Conservation (phyloP, 2,329 filamentous ascomycete genomes). For the Clathrospora elynae region DNA sequence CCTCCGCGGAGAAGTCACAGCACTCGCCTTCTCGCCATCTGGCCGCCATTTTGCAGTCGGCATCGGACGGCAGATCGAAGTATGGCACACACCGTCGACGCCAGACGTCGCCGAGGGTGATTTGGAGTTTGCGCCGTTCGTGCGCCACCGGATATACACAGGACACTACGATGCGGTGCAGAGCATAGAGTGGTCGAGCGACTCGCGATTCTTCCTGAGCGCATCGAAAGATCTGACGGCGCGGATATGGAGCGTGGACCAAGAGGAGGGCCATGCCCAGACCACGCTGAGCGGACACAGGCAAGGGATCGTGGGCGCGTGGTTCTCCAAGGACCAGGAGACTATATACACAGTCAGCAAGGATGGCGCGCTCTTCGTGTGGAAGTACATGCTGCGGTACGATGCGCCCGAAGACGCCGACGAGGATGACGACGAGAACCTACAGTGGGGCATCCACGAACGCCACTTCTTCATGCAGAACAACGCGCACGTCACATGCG, state of each 20-base stretch:
- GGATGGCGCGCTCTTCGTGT: constrained; percentile 94
- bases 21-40: constrained; percentile 87
- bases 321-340: constrained; percentile 94
- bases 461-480: constrained; percentile 94
- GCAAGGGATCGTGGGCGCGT: constrained; percentile 90
- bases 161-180: constrained; percentile 88
- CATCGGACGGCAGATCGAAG: constrained; percentile 83
- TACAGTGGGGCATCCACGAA: constrained; percentile 89
- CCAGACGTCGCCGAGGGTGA: constrained; percentile 83
- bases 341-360: constrained; percentile 95
- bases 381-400: constrained; percentile 76
- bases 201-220: constrained; percentile 93
- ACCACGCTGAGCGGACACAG: constrained; percentile 91
- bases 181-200: constrained; percentile 91
- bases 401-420: constrained; percentile 59
- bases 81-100: constrained; percentile 94
- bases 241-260: constrained; percentile 90
- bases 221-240: constrained; percentile 90
- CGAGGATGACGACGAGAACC: constrained; percentile 67
- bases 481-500: constrained; percentile 83
- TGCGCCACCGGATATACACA: constrained; percentile 81
- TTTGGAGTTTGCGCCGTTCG: constrained; percentile 93
- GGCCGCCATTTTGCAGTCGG: constrained; percentile 90
- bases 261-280: constrained; percentile 84
- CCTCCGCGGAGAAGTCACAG: constrained; percentile 81